These are phyloP conservation scores for Salix exigua DNA, from an alignment of 345 rosid species.

Conservation along the genomic window DNA sequence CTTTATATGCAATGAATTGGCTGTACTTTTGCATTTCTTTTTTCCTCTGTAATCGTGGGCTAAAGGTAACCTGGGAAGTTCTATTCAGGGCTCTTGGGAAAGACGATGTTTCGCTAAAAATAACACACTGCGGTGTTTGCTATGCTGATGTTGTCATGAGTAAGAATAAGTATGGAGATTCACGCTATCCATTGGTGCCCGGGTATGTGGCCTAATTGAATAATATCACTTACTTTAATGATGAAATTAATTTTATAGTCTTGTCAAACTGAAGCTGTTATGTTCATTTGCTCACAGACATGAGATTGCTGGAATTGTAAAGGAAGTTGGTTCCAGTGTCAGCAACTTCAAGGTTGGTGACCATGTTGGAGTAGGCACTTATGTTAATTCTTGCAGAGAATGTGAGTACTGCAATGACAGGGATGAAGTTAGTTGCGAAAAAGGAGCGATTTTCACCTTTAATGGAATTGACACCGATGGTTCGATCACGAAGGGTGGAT, in stretches of 20 bases:
- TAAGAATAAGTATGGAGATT: slow-evolving; percentile 50
- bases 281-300: slow-evolving; percentile 43
- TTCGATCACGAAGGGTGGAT: slow-evolving; percentile 78
- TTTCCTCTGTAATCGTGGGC: no score
- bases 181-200: slow-evolving; percentile 82
- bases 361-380: slow-evolving; percentile 88
- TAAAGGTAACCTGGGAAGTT: background rate
- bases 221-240: background rate
- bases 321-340: slow-evolving; percentile 72
- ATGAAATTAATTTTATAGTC: background rate
- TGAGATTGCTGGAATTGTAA: slow-evolving; percentile 82
- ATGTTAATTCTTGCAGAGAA: slow-evolving; percentile 71
- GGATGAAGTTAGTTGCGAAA: slow-evolving; percentile 53
- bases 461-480: slow-evolving; percentile 72
- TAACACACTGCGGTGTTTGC: slow-evolving; percentile 91
- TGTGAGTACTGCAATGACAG: slow-evolving; percentile 64
- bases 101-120: slow-evolving; percentile 67
- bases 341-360: slow-evolving; percentile 64
- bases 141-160: slow-evolving; percentile 82
- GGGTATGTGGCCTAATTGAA: slow-evolving; percentile 48
- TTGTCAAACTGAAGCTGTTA: slow-evolving; percentile 7
- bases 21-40: no score
- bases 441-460: slow-evolving; percentile 55
- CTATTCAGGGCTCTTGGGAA: slow-evolving; percentile 48
- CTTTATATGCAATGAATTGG: background rate